Evolutionary conservation across 768 basidiomycete species (phyloP).

Genomic region (Royoungia palumana): DNA sequence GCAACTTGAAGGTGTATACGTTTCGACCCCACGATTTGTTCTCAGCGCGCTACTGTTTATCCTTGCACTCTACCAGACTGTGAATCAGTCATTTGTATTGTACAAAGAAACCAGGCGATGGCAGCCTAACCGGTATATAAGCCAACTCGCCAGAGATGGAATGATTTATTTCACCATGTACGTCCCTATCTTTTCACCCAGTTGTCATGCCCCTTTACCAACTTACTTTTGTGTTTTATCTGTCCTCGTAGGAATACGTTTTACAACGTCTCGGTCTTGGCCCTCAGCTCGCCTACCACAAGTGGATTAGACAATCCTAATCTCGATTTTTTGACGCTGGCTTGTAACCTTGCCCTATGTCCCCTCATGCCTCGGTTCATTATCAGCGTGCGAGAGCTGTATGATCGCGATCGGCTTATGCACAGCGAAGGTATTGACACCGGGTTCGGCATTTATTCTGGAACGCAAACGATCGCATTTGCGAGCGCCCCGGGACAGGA

Average conservation of each 20-base stretch:
- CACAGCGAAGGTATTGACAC: too few species aligned
- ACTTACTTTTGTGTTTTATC: too few species aligned
- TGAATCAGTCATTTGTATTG: slow-evolving; percentile 2
- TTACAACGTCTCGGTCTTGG: too few species aligned
- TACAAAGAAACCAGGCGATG: neutral
- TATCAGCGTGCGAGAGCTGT: neutral
- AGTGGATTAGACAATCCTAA: too few species aligned
- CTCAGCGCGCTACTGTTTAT: slow-evolving; percentile 1
- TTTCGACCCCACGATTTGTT: neutral
- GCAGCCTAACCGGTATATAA: slow-evolving; percentile 1
- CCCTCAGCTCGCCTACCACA: too few species aligned
- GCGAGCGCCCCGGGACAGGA: too few species aligned
- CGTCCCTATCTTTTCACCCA: neutral
- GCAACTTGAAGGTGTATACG: neutral
- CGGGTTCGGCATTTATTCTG: too few species aligned
- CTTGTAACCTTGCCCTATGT: neutral
- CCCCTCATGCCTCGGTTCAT: neutral
- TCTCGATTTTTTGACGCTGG: too few species aligned
- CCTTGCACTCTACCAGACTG: neutral
- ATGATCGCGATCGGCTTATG: neutral
- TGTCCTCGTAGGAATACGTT: too few species aligned
- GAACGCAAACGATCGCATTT: too few species aligned
- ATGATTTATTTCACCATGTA: neutral
- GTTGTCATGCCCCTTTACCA: too few species aligned
- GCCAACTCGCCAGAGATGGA: neutral